These are phyloP conservation scores for Diplodia sapinea DNA, from an alignment of 2,329 filamentous ascomycete genomes.

Conservation along the genomic window DNA sequence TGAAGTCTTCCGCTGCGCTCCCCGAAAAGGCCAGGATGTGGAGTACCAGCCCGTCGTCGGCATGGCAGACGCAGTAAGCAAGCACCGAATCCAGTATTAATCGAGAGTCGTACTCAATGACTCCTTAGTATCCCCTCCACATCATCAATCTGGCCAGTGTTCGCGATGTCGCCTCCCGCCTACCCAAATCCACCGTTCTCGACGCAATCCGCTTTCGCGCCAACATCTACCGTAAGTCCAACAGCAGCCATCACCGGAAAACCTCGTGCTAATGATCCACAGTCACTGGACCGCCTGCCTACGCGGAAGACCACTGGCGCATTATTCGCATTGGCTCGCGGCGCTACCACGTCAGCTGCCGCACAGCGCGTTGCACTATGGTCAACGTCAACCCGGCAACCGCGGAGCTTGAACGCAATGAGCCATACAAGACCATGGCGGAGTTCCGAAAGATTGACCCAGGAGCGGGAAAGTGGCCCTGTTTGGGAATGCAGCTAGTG, in stretches of 20 bases:
- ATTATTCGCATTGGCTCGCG: conserved; percentile 59
- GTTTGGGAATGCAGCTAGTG: conserved; percentile 70
- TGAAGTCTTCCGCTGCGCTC: conserved; percentile 66
- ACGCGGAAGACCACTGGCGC: conserved; percentile 74
- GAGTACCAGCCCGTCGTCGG: conserved; percentile 70
- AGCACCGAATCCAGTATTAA: conserved; percentile 29
- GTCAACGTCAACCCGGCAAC: conserved; percentile 71
- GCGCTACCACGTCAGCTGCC: conserved; percentile 62
- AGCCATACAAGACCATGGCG: conserved; percentile 66
- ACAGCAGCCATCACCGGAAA: background rate
- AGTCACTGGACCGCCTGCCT: conserved; percentile 68
- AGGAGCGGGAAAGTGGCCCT: conserved; percentile 62
- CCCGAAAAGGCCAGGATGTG: conserved; percentile 58
- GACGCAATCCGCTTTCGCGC: conserved; percentile 71
- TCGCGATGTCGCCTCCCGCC: conserved; percentile 62
- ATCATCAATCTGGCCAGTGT: conserved; percentile 70
- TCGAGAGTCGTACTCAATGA: background rate
- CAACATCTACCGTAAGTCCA: conserved; percentile 69
- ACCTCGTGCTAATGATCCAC: background rate
- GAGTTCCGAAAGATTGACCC: conserved; percentile 65
- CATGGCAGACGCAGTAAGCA: conserved; percentile 72
- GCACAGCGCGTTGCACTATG: conserved; percentile 72
- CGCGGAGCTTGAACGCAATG: conserved; percentile 60
- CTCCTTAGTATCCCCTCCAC: conserved; percentile 67
- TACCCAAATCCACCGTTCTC: conserved; percentile 62